A percentile compares a stretch with the other conserved stretches of the same genome.
Evolutionary conservation across 768 basidiomycete genomes (phyloP).

Genomic region (Pleurotus ostreatus): DNA sequence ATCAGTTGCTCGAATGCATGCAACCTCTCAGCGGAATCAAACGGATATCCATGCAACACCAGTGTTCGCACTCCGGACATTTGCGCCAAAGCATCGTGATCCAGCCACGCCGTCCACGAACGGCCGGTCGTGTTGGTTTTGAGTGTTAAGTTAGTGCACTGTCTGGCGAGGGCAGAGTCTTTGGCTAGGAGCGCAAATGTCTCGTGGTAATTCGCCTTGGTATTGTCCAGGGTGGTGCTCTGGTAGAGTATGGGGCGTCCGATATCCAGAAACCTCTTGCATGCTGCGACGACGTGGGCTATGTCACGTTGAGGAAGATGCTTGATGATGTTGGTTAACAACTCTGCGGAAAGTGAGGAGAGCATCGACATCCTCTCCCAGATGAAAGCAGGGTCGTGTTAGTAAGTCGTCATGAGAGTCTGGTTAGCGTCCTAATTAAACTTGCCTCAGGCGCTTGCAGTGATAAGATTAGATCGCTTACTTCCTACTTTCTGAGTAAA

Average conservation of each 20-base stretch:
- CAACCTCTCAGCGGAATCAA: neutral
- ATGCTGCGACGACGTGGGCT: neutral
- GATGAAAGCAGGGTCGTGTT: too few relatives aligned
- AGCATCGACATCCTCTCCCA: neutral
- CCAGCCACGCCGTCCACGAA: too few relatives aligned
- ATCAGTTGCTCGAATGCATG: neutral
- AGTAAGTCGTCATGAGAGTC: too few relatives aligned
- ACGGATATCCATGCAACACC: neutral
- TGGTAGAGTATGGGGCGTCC: neutral
- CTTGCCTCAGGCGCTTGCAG: too few relatives aligned
- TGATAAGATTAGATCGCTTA: too few relatives aligned
- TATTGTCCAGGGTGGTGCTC: neutral
- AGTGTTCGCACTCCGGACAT: neutral
- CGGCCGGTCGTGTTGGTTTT: neutral
- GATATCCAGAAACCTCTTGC: neutral
- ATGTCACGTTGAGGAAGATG: neutral
- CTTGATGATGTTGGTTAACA: neutral
- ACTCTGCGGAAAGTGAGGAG: neutral
- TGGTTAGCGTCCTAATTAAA: too few relatives aligned
- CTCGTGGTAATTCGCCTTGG: neutral
- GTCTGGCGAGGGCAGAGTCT: neutral
- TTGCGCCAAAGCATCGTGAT: neutral
- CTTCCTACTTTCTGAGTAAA: too few relatives aligned
- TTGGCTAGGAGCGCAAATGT: neutral
- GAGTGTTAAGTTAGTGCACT: neutral